Evolutionary conservation across 176 grass and related monocot species (phyloP), one percentile per base, ranked within the genome.

Genomic region (Oryza coarctata): DNA sequence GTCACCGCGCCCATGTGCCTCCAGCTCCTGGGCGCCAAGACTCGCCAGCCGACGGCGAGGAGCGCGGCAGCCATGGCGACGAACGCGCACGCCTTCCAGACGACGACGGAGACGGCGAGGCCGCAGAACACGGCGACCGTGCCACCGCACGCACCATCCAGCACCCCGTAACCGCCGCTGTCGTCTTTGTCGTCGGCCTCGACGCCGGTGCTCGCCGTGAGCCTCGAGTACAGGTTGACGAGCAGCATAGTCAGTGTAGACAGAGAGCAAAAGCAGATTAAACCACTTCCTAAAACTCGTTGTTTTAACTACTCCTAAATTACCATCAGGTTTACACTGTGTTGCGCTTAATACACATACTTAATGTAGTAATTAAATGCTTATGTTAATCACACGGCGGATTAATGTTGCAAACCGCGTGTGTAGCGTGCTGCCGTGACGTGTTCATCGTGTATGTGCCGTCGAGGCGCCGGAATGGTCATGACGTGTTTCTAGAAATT

Each of bases 91-190:
- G 68, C 36, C 38, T 76, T 80, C 73, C 78, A 70, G 68, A 66
- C 17, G 69, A 36, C 44, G 60, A 84, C 27, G 28, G 68, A 74
- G 68, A 81, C 29, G 45, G 69, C 75, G 69, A 88, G 27, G 27
- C 23, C 69, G 45, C 73, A 85, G 72, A 87, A 88, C 4, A 87
- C 44, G 2, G 68, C 18, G 40, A 91, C 18, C 50, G 20, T 84
- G 60, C 36, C 85, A 36, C 75, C 74, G 15, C 22, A 33, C 28
- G 58, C 64, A 15, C 58, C 68, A 32, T 49, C 32, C 45, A 55
- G 50, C 7, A 2, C 4, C 28, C 23, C 73, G 11, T 29, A 10
- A 23, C 7, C n/a, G 3, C 29, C 23, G 29, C 8, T 68, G 32
- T 33, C 4, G 32, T 33, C 32, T 4, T 55, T 5, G 20, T 55